Evolutionary conservation across 202 grass and related monocot genomes (phyloP).

Genomic region (Musa balbisiana): DNA sequence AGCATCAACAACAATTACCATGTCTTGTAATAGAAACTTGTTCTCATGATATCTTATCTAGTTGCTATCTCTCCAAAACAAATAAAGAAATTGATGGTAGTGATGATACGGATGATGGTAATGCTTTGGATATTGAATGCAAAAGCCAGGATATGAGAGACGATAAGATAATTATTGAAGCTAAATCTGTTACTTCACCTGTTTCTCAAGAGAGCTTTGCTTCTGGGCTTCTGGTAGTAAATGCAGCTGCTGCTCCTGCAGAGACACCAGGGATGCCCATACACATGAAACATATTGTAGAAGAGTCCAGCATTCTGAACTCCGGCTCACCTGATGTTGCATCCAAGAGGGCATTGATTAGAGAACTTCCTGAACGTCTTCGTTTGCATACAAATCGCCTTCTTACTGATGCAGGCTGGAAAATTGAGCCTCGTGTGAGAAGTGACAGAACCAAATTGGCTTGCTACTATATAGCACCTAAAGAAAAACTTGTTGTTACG

Average conservation of each 20-base stretch:
- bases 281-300: conserved; percentile 33
- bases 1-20: conserved; percentile 7
- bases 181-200: conserved; percentile 24
- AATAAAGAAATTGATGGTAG: conserved; percentile 20
- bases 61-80: conserved; percentile 7
- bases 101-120: conserved; percentile 23
- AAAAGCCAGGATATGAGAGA: conserved; percentile 18
- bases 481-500: conserved; percentile 54
- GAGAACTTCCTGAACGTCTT: conserved; percentile 77
- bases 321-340: conserved; percentile 20
- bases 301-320: conserved; percentile 28
- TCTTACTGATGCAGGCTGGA: conserved; percentile 88
- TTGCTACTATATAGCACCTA: conserved; percentile 73
- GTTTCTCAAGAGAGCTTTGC: conserved; percentile 29
- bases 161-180: conserved; percentile 13
- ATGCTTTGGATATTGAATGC: conserved; percentile 24
- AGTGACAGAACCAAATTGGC: conserved; percentile 87
- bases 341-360: conserved; percentile 48
- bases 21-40: conserved; percentile 9
- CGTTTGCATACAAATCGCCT: conserved; percentile 57
- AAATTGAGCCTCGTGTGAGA: conserved; percentile 78
- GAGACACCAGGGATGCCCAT: conserved; percentile 25
- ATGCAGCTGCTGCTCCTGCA: conserved; percentile 14
- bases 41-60: conserved; percentile 8
- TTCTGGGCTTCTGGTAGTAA: conserved; percentile 29